Base-by-base conservation (phyloP, 768 basidiomycete genomes). In the Cystofilobasidium capitatum region DNA sequence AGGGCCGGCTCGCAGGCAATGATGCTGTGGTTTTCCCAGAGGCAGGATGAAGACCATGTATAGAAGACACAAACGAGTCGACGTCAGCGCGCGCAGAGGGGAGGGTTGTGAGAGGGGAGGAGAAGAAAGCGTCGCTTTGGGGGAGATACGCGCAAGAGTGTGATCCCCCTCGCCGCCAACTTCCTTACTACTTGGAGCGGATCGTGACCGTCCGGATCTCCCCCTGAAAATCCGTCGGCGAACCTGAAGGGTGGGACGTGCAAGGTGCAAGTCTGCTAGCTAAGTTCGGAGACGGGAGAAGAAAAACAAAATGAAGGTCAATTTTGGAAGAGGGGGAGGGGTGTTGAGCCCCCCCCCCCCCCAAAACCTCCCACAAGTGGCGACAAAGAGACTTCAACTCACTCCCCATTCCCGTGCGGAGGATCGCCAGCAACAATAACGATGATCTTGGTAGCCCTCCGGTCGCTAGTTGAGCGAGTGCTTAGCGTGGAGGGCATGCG, bases 1-100 rank as follows among this genome's bases (percentile, higher is more conserved):
- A 69, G 68, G 14, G 62, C 68, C 12, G 68, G 68, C 36, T 69
- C 68, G 22, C 68, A 69, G 12, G 68, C 68, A 35, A 69, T 57
- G 62, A 69, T 64, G 40, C 64, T 65, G 51, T 1, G 20, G n/a
- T n/a, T n/a, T n/a, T n/a, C n/a, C n/a, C n/a, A n/a, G n/a, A n/a
- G n/a, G n/a, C n/a, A n/a, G n/a, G n/a, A n/a, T n/a, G n/a, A n/a
- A n/a, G n/a, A n/a, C n/a, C n/a, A n/a, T n/a, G n/a, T n/a, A n/a
- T n/a, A n/a, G n/a, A n/a, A n/a, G n/a, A n/a, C n/a, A n/a, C n/a
- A n/a, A n/a, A n/a, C n/a, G n/a, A n/a, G n/a, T n/a, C n/a, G n/a
- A n/a, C n/a, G n/a, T n/a, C n/a, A n/a, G n/a, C n/a, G n/a, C n/a
- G n/a, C n/a, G n/a, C n/a, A 14, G 31, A 12, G n/a, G 33, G 6